These are phyloP conservation scores for Pleurozium schreberi DNA, from an alignment of 225 moss, liverwort and hornwort genomes.

Conservation along the genomic window DNA sequence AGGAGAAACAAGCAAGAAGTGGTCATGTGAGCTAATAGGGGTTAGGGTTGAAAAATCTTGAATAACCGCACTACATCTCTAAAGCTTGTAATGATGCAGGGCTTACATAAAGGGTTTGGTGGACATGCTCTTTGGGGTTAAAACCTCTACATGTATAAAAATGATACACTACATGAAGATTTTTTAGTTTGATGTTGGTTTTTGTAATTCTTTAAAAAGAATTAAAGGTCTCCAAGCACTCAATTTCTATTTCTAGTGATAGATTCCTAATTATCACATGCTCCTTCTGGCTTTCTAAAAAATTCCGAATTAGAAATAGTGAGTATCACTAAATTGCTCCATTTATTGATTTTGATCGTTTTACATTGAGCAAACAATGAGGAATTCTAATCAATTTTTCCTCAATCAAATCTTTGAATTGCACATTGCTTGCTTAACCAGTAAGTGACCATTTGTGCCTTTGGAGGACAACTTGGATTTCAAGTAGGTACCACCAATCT, in stretches of 20 bases:
- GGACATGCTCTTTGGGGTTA: not conserved
- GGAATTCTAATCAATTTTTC: not conserved
- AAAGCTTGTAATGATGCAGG: not conserved
- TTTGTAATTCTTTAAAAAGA: not conserved
- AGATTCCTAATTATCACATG: not conserved
- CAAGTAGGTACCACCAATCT: too few species aligned
- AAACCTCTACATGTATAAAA: not conserved
- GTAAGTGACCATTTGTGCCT: too few species aligned
- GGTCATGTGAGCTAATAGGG: accelerated
- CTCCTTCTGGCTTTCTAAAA: not conserved
- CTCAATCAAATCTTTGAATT: not conserved
- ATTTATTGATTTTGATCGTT: not conserved
- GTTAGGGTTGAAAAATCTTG: not conserved
- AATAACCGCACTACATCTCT: not conserved
- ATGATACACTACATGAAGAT: too few species aligned
- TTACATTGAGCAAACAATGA: accelerated
- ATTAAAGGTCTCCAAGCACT: accelerated
- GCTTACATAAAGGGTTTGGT: accelerated
- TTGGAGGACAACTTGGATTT: too few species aligned
- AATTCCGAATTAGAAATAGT: not conserved
- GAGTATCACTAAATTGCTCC: accelerated
- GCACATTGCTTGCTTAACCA: not conserved
- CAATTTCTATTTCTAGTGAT: not conserved
- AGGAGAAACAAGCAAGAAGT: not conserved
- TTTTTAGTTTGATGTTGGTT: not conserved